Conservation (phyloP, 768 basidiomycete genomes). For the Lanmaoa rubissima region DNA sequence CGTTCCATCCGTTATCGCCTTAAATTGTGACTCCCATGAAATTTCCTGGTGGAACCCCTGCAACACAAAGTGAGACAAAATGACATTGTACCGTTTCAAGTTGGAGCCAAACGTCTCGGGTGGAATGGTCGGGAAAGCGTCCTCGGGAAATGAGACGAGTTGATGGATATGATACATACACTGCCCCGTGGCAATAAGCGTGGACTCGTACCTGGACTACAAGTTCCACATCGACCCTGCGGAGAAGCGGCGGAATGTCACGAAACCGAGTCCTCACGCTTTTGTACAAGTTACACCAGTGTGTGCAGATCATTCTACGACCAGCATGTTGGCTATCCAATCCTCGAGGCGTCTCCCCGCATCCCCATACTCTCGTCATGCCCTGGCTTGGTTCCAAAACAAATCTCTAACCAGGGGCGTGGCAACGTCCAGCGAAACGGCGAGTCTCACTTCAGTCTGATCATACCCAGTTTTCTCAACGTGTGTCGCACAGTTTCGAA, state of each 20-base stretch:
- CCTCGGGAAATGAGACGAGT: too few species aligned
- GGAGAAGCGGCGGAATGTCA: background rate
- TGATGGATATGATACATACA: too few species aligned
- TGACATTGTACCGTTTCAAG: background rate
- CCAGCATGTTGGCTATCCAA: constrained; percentile 8
- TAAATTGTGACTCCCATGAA: too few species aligned
- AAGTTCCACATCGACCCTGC: background rate
- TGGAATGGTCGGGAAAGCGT: background rate
- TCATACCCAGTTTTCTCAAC: background rate
- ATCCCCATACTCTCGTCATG: constrained; percentile 1
- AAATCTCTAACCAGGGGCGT: constrained; percentile 10
- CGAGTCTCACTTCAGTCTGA: background rate
- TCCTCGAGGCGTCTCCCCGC: background rate
- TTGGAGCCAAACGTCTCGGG: background rate
- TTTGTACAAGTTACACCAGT: too few species aligned
- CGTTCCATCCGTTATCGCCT: too few species aligned
- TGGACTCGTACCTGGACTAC: too few species aligned
- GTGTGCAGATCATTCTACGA: background rate
- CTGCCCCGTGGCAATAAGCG: too few species aligned
- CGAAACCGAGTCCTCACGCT: background rate
- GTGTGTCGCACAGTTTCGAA: constrained; percentile 39
- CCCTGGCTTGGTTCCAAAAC: background rate
- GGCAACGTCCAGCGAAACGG: constrained; percentile 22
- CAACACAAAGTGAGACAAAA: constrained; percentile 1
- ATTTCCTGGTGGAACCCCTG: background rate